Conservation (phyloP, 139 green algal species). For the Trebouxia sp. region DNA sequence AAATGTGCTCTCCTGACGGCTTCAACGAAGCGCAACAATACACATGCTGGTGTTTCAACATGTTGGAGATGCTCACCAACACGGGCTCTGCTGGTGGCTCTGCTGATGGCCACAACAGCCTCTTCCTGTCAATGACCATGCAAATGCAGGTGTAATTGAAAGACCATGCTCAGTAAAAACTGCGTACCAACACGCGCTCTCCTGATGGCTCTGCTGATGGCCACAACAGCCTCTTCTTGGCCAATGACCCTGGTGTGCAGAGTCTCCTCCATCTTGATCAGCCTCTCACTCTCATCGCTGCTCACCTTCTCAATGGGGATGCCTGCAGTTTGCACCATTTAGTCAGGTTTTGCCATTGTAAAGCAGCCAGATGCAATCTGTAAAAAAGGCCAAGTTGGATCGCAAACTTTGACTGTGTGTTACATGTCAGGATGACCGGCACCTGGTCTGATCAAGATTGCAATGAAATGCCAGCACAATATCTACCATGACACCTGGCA, state of each 20-base stretch:
- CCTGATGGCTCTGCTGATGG: conserved; percentile 90
- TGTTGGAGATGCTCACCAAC: no score
- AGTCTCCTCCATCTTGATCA: conserved; percentile 99
- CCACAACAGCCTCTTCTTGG: conserved; percentile 95
- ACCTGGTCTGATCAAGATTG: no score
- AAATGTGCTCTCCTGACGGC: no score
- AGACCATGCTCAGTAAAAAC: neutral
- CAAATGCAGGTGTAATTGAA: no score
- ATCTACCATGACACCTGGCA: no score
- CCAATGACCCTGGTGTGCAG: conserved; percentile 95
- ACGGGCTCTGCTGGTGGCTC: no score
- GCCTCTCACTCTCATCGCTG: conserved; percentile 90
- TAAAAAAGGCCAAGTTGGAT: no score
- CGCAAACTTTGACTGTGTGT: no score
- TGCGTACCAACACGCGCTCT: conserved; percentile 61
- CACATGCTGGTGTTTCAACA: no score
- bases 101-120: conserved; percentile 84
- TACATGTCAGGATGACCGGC: no score
- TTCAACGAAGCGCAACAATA: no score
- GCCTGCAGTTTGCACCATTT: conserved; percentile 37
- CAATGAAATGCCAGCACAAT: no score
- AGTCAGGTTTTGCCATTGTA: neutral
- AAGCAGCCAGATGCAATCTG: neutral
- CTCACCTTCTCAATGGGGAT: conserved; percentile 90
- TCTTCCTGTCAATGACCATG: conserved; percentile 97